Percentiles rank a stretch among this genome's conserved stretches.
Conservation (phyloP, 83 land plant species). For the Isoetes engelmannii region DNA sequence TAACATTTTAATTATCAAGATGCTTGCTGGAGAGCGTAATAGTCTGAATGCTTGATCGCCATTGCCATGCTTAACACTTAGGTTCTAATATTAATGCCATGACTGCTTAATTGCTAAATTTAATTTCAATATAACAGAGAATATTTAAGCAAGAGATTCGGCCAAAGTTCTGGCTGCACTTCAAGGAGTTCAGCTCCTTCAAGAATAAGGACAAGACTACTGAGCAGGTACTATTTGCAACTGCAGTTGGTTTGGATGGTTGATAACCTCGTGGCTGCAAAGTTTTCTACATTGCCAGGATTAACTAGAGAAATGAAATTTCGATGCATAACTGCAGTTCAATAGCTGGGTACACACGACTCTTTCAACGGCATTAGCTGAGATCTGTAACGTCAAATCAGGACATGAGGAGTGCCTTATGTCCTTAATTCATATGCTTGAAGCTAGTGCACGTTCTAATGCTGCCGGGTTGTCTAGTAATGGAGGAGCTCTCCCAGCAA, state of each 20-base stretch:
- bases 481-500: not conserved
- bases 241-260: not conserved
- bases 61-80: not conserved
- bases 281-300: conserved; percentile 2
- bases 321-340: conserved; percentile 25
- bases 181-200: conserved; percentile 16
- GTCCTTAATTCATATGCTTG: conserved; percentile 15
- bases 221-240: not conserved
- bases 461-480: conserved; percentile 12
- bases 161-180: conserved; percentile 26
- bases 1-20: not conserved
- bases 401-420: conserved; percentile 25
- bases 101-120: not conserved
- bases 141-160: conserved; percentile 23
- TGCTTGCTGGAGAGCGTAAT: not conserved
- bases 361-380: conserved; percentile 21
- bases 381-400: conserved; percentile 18
- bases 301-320: conserved; percentile 6
- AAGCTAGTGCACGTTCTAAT: not conserved
- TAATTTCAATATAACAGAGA: conserved; percentile 15
- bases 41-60: not conserved
- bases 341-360: conserved; percentile 26
- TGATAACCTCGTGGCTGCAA: not conserved
- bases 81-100: not conserved
- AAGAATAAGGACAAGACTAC: conserved; percentile 19